Percentiles rank a stretch among this genome's conserved stretches.
Evolutionary conservation across 192 early-diverging fungal genomes (phyloP).

Genomic region (Backusella tarrabulga): DNA sequence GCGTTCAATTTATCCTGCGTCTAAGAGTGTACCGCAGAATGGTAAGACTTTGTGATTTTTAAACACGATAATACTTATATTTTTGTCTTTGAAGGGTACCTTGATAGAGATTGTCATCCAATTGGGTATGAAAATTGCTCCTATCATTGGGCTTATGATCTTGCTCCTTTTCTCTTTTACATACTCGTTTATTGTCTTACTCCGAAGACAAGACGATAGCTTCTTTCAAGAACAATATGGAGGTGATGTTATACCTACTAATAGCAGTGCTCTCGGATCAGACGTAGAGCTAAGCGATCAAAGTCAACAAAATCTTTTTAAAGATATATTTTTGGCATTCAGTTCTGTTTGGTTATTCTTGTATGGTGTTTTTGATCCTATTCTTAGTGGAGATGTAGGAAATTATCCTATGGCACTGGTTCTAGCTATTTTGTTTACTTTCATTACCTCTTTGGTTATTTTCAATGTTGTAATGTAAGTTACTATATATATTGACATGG

Average conservation of each 20-base stretch:
- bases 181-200: slow-evolving; percentile 2
- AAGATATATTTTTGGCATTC: not conserved
- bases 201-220: not conserved
- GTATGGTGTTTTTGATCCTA: slow-evolving; percentile 4
- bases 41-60: not conserved
- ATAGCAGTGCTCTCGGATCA: too few relatives aligned
- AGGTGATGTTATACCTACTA: not conserved
- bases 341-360: not conserved
- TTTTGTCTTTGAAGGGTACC: not conserved
- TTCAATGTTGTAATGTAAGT: too few relatives aligned
- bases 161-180: not conserved
- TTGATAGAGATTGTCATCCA: slow-evolving; percentile 4
- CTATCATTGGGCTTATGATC: not conserved
- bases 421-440: not conserved
- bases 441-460: not conserved
- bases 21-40: not conserved
- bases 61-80: not conserved
- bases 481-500: too few relatives aligned
- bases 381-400: not conserved
- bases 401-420: not conserved
- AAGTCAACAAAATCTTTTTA: not conserved
- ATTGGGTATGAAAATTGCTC: not conserved
- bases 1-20: not conserved
- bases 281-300: not conserved
- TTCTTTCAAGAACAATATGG: not conserved